phyloP scores from a whole-genome alignment of 139 green algal genomes.

The Raphidocelis subcapitata region DNA sequence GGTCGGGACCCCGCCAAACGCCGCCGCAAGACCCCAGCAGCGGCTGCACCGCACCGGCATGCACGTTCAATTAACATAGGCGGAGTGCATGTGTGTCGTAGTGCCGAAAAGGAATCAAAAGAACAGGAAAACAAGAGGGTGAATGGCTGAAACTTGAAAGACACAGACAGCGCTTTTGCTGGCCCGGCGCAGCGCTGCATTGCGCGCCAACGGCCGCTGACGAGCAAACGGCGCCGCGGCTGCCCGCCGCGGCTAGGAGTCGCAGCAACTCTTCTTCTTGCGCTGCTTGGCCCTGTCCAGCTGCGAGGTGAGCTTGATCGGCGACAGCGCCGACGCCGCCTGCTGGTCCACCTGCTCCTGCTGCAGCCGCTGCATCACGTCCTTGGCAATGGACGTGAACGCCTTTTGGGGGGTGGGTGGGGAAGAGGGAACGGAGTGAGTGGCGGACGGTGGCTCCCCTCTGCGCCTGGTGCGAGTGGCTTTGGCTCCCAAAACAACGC shows the following conservation, averaged over 20 bases:
- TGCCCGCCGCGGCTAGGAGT: background rate
- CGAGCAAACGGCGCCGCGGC: no score
- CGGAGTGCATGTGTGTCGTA: no score
- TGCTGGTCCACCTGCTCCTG: constrained; percentile 41
- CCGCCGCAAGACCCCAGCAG: background rate
- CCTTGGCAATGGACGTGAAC: constrained; percentile 61
- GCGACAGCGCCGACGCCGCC: constrained; percentile 1
- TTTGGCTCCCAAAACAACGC: no score
- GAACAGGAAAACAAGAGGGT: no score
- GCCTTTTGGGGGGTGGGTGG: constrained; percentile 38
- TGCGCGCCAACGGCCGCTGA: no score
- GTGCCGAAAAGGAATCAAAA: no score
- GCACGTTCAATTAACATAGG: no score
- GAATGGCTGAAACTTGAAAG: no score
- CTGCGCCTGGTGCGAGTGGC: no score
- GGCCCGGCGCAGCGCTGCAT: no score
- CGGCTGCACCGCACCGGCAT: no score
- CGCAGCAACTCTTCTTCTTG: constrained; percentile 26
- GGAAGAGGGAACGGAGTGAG: background rate
- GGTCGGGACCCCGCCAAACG: background rate
- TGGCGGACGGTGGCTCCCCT: background rate
- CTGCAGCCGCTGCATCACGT: constrained; percentile 60
- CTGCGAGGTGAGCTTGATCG: constrained; percentile 23
- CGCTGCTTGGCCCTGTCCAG: constrained; percentile 20
- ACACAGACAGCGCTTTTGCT: no score